Base-by-base conservation (phyloP, 306 rosid genomes). In the Vigna unguiculata region DNA sequence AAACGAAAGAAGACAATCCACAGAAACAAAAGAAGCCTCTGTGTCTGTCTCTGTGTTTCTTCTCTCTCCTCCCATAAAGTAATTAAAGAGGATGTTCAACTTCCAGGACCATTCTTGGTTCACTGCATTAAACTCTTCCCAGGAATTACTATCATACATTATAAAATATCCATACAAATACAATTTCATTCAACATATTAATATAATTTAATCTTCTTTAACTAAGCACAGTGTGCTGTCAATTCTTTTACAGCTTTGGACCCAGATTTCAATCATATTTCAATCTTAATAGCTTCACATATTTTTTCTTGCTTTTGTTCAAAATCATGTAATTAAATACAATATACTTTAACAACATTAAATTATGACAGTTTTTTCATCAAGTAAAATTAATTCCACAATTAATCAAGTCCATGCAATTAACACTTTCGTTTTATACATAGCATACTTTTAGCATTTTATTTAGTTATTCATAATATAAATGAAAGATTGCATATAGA, bases 21-120 rank as follows among this genome's bases (percentile, higher is more conserved):
- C 82, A 72, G 43, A 52, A 76, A 63, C 51, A 51, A 84, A 62
- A 67, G 70, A 68, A 66, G 75, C 45, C 78, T 51, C 38, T 24
- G 30, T 45, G 47, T 41, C 14, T 38, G 11, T 9, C 2, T 36
- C 24, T 58, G 1, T 34, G 9, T 28, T 9, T n/a, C 19, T 48
- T 63, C 34, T 64, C 47, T 67, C 11, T 53, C 38, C 52, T n/a
- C 71, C 82, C 51, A 46, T 54, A 60, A 71, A 83, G 72, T 59
- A 76, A 38, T 38, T 2, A 9, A 49, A 59, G 71, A 73, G 74
- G 76, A 78, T 82, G 64, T 81, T 51, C 86, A 41, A 83, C 28
- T 76, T 74, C 71, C 19, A 86, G 83, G 89, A 52, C 75, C 49
- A 63, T 63, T 74, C 72, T 65, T 38, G 5, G 40, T 24, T 47